Base-by-base conservation (phyloP, 805 yeast species). In the Pichia rugopelliculosa region DNA sequence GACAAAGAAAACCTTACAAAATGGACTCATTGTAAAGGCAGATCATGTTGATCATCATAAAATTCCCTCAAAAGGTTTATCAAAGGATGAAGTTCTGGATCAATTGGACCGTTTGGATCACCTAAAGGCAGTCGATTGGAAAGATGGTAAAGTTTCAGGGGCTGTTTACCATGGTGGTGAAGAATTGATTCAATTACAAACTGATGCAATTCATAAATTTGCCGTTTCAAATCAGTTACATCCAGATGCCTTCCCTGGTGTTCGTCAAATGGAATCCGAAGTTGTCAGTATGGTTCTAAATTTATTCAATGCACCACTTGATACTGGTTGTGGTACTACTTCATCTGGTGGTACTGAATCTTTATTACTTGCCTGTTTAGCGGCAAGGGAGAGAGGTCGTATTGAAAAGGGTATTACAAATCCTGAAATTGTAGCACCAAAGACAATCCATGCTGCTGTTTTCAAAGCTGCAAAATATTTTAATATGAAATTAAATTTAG, bases 311-410 rank as follows among this genome's bases (percentile, higher is more conserved):
- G 96, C 91, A 0, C 96, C 97, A 0, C 68, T 71, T 42, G 34
- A n/a, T 30, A 55, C 69, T 1, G 80, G 81, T 24, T 80, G 80
- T 55, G 98, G 98, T 15, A 81, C 93, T 7, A 77, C 95, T 0
- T 83, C 96, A 0, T 82, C 91, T 3, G 99, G 99, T 15, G 99
- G 99, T 22, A 90, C 99, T 0, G 99, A 91, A 65, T 91, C 98
- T 1, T 68, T 91, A 41, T 67, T 91, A 41, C 70, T 91, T 58
- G 82, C 98, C 0, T 89, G 96, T 50, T 68, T 93, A 44, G 81
- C 96, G 22, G 98, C 98, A 0, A 79, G 95, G 50, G 85, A 86
- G 64, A 78, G 75, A 60, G 97, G 84, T 0, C 71, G 65, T 48
- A 69, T 68, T 18, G 66, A 73, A 39, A 74, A 70, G 48, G 84